Evolutionary conservation across 768 basidiomycete genomes (phyloP).

Genomic region (Podaxis pistillaris): DNA sequence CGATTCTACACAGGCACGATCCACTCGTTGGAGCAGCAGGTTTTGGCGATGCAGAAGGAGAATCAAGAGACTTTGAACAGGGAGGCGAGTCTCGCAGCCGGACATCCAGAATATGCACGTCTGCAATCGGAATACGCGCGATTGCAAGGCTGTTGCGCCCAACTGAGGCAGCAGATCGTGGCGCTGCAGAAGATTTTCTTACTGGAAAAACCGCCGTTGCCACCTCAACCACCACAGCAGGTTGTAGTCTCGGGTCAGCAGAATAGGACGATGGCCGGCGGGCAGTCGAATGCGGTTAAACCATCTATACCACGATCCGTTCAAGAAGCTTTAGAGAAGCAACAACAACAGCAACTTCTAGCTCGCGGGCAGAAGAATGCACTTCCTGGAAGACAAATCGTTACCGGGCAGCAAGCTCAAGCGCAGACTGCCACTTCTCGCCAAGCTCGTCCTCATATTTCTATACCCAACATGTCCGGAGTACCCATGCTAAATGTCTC

Average conservation of each 20-base stretch:
- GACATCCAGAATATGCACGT: constrained; percentile 8
- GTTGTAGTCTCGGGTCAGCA: neutral
- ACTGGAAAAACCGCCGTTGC: neutral
- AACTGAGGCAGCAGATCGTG: neutral
- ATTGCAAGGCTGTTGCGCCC: neutral
- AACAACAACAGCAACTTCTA: constrained; percentile 8
- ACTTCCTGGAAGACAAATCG: neutral
- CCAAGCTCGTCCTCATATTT: neutral
- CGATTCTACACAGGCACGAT: constrained; percentile 21
- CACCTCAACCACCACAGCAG: neutral
- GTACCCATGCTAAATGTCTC: neutral
- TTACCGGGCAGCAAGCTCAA: neutral
- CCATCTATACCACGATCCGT: neutral
- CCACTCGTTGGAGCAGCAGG: constrained; percentile 7
- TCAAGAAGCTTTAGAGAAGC: constrained; percentile 8
- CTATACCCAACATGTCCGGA: neutral
- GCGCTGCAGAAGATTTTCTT: neutral
- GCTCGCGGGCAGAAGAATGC: neutral
- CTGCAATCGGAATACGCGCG: constrained; percentile 11
- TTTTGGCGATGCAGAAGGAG: constrained; percentile 1
- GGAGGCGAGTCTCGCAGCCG: constrained; percentile 4
- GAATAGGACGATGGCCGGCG: neutral
- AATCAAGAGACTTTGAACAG: constrained; percentile 7
- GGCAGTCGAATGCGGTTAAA: neutral
- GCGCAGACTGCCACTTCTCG: neutral